These are phyloP conservation scores for Pseudopithomyces chartarum DNA, from an alignment of 2,329 filamentous ascomycete species.

Conservation along the genomic window DNA sequence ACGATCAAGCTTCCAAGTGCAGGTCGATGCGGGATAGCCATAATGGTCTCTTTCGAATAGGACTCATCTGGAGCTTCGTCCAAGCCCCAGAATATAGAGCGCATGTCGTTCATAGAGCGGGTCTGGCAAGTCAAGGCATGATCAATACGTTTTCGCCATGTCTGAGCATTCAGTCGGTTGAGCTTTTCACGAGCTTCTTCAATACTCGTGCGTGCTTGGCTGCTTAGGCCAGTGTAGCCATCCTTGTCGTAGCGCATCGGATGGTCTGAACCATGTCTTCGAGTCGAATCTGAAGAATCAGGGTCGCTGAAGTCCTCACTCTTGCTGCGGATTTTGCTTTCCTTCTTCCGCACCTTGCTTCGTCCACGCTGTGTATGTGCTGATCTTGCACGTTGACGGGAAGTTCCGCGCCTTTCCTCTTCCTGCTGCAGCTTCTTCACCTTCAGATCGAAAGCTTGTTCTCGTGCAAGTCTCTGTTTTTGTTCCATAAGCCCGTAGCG, in stretches of 20 bases:
- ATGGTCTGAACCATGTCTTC: constrained; percentile 46
- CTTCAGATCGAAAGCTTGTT: constrained; percentile 89
- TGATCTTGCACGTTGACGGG: constrained; percentile 59
- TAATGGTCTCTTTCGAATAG: constrained; percentile 81
- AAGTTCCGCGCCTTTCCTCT: constrained; percentile 55
- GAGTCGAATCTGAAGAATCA: constrained; percentile 26
- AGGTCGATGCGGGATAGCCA: constrained; percentile 83
- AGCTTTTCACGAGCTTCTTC: constrained; percentile 77
- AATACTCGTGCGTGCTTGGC: constrained; percentile 72
- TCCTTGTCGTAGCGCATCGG: constrained; percentile 78
- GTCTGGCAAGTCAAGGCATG: constrained; percentile 71
- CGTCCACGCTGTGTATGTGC: constrained; percentile 51
- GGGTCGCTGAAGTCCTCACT: constrained; percentile 39
- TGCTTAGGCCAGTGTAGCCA: constrained; percentile 72
- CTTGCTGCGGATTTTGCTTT: constrained; percentile 45
- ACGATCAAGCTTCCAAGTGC: constrained; percentile 80
- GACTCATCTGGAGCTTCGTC: constrained; percentile 81
- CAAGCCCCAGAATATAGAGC: constrained; percentile 78
- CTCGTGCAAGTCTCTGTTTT: constrained; percentile 83
- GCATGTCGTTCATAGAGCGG: constrained; percentile 76
- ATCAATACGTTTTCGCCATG: constrained; percentile 92
- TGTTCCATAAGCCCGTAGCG: constrained; percentile 87
- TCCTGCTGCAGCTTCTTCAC: constrained; percentile 78
- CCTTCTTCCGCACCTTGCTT: constrained; percentile 41
- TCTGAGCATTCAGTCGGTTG: constrained; percentile 80